Conservation (phyloP, 768 basidiomycete genomes). For the Auricularia cornea region DNA sequence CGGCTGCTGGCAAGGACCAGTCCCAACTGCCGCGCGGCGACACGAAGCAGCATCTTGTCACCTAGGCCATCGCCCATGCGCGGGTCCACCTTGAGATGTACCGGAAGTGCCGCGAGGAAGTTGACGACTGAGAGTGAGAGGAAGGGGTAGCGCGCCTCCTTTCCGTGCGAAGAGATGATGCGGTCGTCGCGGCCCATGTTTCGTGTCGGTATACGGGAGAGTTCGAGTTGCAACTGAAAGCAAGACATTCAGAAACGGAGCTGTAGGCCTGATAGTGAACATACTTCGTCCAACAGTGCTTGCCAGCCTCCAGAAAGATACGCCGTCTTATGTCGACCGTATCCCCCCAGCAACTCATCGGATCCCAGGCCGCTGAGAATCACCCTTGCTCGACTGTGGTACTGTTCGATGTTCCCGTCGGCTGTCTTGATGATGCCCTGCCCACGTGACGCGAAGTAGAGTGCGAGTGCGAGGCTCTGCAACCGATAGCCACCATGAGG, state of each 20-base stretch:
- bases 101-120: slow-evolving; percentile 70
- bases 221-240: slow-evolving; percentile 75
- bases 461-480: slow-evolving; percentile 83
- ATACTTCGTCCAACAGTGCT: slow-evolving; percentile 76
- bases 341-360: slow-evolving; percentile 92
- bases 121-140: slow-evolving; percentile 71
- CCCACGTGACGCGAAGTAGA: slow-evolving; percentile 89
- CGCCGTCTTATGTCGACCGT: slow-evolving; percentile 77
- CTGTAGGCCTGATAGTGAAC: neutral
- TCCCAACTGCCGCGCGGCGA: slow-evolving; percentile 66
- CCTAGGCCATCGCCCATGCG: slow-evolving; percentile 67
- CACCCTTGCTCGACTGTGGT: slow-evolving; percentile 71
- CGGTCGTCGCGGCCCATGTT: slow-evolving; percentile 95
- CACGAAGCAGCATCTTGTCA: slow-evolving; percentile 79
- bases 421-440: slow-evolving; percentile 42
- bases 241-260: slow-evolving; percentile 4
- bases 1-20: slow-evolving; percentile 61
- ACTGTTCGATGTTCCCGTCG: slow-evolving; percentile 36
- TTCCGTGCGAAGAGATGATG: slow-evolving; percentile 81
- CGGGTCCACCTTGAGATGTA: slow-evolving; percentile 76
- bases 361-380: slow-evolving; percentile 88
- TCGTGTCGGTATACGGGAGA: slow-evolving; percentile 76
- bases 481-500: neutral
- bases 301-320: slow-evolving; percentile 63
- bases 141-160: slow-evolving; percentile 89